Conservation (phyloP, 805 yeast species). For the Saccharomycopsis synnaedendra region DNA sequence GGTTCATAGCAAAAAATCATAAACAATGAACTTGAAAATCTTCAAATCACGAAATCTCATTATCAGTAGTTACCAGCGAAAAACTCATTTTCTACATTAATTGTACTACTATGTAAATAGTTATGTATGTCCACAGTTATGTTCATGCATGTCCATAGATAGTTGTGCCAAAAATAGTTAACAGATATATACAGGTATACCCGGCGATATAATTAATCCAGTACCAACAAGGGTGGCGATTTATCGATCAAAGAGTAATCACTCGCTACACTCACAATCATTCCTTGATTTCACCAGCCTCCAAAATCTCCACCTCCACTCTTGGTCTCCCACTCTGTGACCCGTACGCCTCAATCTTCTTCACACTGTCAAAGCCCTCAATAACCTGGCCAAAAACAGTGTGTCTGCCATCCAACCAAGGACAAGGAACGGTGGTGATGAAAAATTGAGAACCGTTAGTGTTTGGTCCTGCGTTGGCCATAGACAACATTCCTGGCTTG, state of each 20-base stretch:
- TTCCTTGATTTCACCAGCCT: constrained; percentile 50
- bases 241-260: neutral
- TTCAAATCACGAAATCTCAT: too few species aligned
- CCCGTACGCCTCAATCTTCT: constrained; percentile 65
- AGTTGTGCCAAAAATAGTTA: neutral
- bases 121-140: too few species aligned
- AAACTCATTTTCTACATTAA: too few species aligned
- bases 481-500: constrained; percentile 77
- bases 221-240: too few species aligned
- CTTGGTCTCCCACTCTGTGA: constrained; percentile 60
- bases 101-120: too few species aligned
- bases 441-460: constrained; percentile 96
- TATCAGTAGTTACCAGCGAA: too few species aligned
- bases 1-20: too few species aligned
- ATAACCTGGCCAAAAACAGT: constrained; percentile 91
- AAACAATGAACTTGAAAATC: too few species aligned
- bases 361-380: constrained; percentile 67
- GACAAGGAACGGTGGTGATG: constrained; percentile 85
- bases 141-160: too few species aligned
- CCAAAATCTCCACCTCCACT: constrained; percentile 56
- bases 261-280: neutral
- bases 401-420: constrained; percentile 91
- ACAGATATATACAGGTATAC: too few species aligned
- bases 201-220: too few species aligned
- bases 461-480: constrained; percentile 97